Base-by-base conservation (phyloP, 108 stramenopile genomes). In the Nannochloropsis granulata region DNA sequence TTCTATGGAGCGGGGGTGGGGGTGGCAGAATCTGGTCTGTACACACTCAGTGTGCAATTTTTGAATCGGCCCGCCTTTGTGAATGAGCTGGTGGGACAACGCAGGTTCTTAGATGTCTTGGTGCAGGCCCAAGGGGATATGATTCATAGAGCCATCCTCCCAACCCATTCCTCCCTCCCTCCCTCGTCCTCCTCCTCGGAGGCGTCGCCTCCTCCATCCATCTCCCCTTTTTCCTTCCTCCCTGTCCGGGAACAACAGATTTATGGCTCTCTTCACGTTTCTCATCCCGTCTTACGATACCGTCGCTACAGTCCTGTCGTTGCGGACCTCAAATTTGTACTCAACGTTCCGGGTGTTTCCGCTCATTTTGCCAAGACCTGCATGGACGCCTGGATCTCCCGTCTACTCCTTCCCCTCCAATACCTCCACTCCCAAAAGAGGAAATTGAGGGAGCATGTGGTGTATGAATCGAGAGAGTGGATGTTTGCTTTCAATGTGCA, bases 41-140 rank as follows among this genome's bases (percentile, higher is more conserved):
- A 92, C 85, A 92, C 93, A n/a, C 87, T 95, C 44, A 88, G 87
- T 8, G 94, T 95, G 12, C 97, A 97, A 85, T 97, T 96, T 85
- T 85, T 97, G 56, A 97, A 97, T 89, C 93, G 97, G 1, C 92
- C 93, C 24, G 92, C 93, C 12, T 97, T 95, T 83, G 96, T 97
- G n/a, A 85, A 90, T 45, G 93, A 93, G 80, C 85, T 97, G n/a
- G 88, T 88, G 25, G 81, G 84, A 78, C 82, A 91, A 23, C 85
- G 93, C 44, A 91, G 93, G 84, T 85, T 96, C 21, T 87, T 96
- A 78, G 90, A 90, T 25, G 91, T 90, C 45, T 87, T 95, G 45
- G 92, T 91, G 44, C 83, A 89, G 25, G 88, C 92, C 83, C 83
- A 94, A 34, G 83, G 93, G 5, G 92, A 93, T 79, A 93, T 92